Conservation (phyloP, 768 basidiomycete genomes). For the Podaxis sp. region DNA sequence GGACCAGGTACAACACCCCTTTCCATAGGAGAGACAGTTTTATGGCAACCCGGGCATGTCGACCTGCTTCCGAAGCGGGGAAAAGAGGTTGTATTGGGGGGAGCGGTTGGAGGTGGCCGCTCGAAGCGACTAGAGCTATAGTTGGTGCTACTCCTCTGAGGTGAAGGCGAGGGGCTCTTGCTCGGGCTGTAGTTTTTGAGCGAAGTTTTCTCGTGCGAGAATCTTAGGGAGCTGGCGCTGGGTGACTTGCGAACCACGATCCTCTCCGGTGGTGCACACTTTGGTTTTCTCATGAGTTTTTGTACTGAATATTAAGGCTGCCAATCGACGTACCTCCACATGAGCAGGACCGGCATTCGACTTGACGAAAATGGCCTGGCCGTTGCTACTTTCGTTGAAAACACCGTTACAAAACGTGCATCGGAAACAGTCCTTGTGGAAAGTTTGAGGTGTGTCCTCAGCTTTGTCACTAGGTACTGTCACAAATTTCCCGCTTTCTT, state of each 20-base stretch:
- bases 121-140: slow-evolving; percentile 29
- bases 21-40: slow-evolving; percentile 79
- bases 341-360: slow-evolving; percentile 69
- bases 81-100: slow-evolving; percentile 28
- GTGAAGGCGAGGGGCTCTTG: slow-evolving; percentile 13
- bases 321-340: slow-evolving; percentile 42
- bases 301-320: not conserved
- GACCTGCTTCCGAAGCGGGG: slow-evolving; percentile 61
- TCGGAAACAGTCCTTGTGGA: slow-evolving; percentile 76
- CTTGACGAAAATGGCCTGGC: slow-evolving; percentile 72
- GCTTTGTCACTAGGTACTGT: slow-evolving; percentile 60
- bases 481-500: slow-evolving; percentile 64
- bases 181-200: not conserved
- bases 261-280: slow-evolving; percentile 49
- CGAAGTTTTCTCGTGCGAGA: slow-evolving; percentile 16
- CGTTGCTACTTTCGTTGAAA: slow-evolving; percentile 61
- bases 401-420: slow-evolving; percentile 64
- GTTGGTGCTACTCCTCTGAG: slow-evolving; percentile 19
- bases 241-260: slow-evolving; percentile 37
- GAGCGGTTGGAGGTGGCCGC: slow-evolving; percentile 20
- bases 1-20: slow-evolving; percentile 84
- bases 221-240: slow-evolving; percentile 23
- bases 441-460: slow-evolving; percentile 49
- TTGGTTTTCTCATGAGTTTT: slow-evolving; percentile 12
- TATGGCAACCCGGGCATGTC: slow-evolving; percentile 75